Evolutionary conservation across 306 rosid species (phyloP), one percentile per base, ranked within the genome.

Genomic region (Prunus davidiana): DNA sequence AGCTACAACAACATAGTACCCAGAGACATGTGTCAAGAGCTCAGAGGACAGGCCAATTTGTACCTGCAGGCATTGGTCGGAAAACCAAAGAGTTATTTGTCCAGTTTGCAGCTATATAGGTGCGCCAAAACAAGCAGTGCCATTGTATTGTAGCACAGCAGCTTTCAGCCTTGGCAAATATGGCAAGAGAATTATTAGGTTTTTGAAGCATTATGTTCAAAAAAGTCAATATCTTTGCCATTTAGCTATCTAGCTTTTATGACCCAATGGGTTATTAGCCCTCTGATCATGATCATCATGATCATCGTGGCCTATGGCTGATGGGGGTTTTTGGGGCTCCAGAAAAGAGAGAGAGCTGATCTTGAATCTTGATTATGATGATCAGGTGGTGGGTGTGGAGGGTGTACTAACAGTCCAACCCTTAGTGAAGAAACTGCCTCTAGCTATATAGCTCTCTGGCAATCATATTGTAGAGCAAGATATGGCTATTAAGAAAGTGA

Each of bases 381-480:
- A 30, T 15, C 16, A 77, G 67, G 75, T 57, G 38, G 77, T 16
- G 66, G 7, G 12, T 22, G 63, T 8, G 19, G 8, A 47, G 41
- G 74, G 46, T 18, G 73, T 11, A 27, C 75, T 5, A 24, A 11
- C 63, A 71, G 75, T 60, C n/a, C 18, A 58, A 74, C 71, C 19
- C 19, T 20, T 58, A 12, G 28, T 58, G 32, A 54, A 54, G 60
- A 54, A 54, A 54, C 25, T 13, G 24, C 60, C 24, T 54, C 12
- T 41, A 22, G 67, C 49, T n/a, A 69, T 16, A 67, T 54, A 18
- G 76, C 46, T 64, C 58, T 58, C 34, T 4, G 28, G 67, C 75
- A 86, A 89, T 86, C 87, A 88, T 89, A 77, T 38, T 38, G 43
- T 56, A 70, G 79, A 86, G 83, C 79, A 67, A 85, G 91, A 88